Conservation (phyloP, 768 basidiomycete species). For the Pleurotus tuoliensis region DNA sequence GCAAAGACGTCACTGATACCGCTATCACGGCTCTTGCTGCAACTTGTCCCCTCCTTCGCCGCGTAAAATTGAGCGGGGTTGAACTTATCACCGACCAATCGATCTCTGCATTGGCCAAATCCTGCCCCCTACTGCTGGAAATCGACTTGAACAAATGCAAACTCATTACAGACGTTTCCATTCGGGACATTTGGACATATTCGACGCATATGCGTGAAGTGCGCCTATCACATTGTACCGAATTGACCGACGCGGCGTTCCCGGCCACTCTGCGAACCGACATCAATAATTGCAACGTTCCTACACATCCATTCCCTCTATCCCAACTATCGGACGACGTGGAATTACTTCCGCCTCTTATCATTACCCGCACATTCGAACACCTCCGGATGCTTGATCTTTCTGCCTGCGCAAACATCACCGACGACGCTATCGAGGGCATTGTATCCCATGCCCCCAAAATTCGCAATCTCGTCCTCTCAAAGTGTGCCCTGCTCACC, state of each 20-base stretch:
- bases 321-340: slow-evolving; percentile 18
- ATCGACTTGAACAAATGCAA: slow-evolving; percentile 88
- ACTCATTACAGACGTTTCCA: slow-evolving; percentile 67
- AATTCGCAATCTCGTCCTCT: slow-evolving; percentile 82
- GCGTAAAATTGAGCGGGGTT: slow-evolving; percentile 86
- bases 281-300: slow-evolving; percentile 14
- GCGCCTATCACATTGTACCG: slow-evolving; percentile 72
- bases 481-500: slow-evolving; percentile 78
- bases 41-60: slow-evolving; percentile 72
- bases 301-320: slow-evolving; percentile 41
- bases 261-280: slow-evolving; percentile 59
- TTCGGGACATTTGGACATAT: slow-evolving; percentile 82
- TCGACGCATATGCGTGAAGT: slow-evolving; percentile 88
- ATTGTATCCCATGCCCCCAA: slow-evolving; percentile 78
- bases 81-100: slow-evolving; percentile 72
- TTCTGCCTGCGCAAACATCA: slow-evolving; percentile 77
- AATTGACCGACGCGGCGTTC: slow-evolving; percentile 83
- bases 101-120: slow-evolving; percentile 69
- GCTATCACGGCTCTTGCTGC: slow-evolving; percentile 75
- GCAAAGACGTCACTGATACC: slow-evolving; percentile 73
- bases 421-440: slow-evolving; percentile 81
- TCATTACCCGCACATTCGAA: slow-evolving; percentile 63
- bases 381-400: slow-evolving; percentile 92
- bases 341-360: slow-evolving; percentile 61
- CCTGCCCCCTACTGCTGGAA: slow-evolving; percentile 86